phyloP scores from a whole-genome alignment of 225 moss, liverwort and hornwort species.

The Straminergon stramineum region DNA sequence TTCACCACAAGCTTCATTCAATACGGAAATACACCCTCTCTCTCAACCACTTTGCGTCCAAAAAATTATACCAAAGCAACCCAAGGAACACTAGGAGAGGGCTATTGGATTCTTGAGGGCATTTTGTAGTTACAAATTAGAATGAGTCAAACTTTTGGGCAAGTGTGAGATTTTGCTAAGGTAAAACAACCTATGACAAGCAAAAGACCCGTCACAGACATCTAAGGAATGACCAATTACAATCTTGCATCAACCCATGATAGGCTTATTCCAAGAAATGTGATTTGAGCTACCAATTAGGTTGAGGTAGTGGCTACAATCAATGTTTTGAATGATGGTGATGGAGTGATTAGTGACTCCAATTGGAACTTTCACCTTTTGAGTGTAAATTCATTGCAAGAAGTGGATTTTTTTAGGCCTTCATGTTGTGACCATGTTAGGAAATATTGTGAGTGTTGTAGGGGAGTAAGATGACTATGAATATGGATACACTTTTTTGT shows the following conservation, averaged over 20 bases:
- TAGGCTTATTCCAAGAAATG: neutral
- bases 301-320: no score
- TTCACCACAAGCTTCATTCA: neutral
- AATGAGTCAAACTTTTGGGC: neutral
- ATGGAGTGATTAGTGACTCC: neutral
- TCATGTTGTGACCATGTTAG: neutral
- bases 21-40: neutral
- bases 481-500: no score
- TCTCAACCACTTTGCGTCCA: neutral
- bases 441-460: neutral
- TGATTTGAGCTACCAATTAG: neutral
- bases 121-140: neutral
- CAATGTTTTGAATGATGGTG: neutral
- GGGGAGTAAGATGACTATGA: neutral
- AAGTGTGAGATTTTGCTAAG: neutral
- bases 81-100: neutral
- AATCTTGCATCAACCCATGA: neutral
- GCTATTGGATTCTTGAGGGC: neutral
- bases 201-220: neutral
- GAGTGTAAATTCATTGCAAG: fast-evolving
- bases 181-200: neutral
- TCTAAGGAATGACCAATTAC: fast-evolving
- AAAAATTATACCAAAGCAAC: neutral
- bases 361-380: neutral
- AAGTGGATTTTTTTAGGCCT: neutral